Evolutionary conservation across 2,329 filamentous ascomycete species (phyloP).

Genomic region (Colletotrichum tropicicola): DNA sequence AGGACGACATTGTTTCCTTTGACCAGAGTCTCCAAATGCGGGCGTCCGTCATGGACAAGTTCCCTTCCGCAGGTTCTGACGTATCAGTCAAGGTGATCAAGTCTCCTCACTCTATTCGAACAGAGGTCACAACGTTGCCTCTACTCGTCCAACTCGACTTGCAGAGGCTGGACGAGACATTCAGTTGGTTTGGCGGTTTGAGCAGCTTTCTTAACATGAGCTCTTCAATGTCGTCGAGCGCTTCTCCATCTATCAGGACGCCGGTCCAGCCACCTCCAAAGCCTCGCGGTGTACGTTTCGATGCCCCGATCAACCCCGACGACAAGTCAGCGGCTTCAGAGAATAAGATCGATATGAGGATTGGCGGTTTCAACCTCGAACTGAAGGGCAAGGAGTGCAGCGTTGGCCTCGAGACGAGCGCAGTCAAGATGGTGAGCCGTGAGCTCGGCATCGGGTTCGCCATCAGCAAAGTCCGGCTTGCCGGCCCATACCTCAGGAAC

Average conservation of each 20-base stretch:
- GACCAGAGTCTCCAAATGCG: conserved; percentile 65
- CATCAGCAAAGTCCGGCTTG: conserved; percentile 78
- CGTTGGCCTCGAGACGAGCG: conserved; percentile 78
- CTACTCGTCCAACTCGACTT: conserved; percentile 81
- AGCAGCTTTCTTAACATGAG: conserved; percentile 92
- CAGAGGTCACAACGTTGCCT: conserved; percentile 80
- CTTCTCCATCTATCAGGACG: conserved; percentile 56
- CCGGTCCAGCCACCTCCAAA: conserved; percentile 52
- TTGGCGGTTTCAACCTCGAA: conserved; percentile 80
- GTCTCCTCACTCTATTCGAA: conserved; percentile 52
- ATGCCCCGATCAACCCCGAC: conserved; percentile 59
- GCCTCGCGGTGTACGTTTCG: conserved; percentile 66
- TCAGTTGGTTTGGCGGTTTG: conserved; percentile 89
- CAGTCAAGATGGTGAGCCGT: conserved; percentile 82
- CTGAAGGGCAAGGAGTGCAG: conserved; percentile 83
- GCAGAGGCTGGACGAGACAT: conserved; percentile 83
- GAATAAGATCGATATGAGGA: conserved; percentile 78
- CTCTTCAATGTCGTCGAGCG: conserved; percentile 80
- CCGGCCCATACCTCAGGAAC: conserved; percentile 71
- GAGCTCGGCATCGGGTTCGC: conserved; percentile 76
- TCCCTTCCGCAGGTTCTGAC: conserved; percentile 66
- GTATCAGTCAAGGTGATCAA: conserved; percentile 62
- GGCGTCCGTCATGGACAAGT: conserved; percentile 66
- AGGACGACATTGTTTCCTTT: conserved; percentile 71
- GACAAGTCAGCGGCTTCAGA: conserved; percentile 56